Evolutionary conservation across 2,329 filamentous ascomycete species (phyloP), one percentile per base, ranked within the genome.

Genomic region (Taxawa tesnikishii): DNA sequence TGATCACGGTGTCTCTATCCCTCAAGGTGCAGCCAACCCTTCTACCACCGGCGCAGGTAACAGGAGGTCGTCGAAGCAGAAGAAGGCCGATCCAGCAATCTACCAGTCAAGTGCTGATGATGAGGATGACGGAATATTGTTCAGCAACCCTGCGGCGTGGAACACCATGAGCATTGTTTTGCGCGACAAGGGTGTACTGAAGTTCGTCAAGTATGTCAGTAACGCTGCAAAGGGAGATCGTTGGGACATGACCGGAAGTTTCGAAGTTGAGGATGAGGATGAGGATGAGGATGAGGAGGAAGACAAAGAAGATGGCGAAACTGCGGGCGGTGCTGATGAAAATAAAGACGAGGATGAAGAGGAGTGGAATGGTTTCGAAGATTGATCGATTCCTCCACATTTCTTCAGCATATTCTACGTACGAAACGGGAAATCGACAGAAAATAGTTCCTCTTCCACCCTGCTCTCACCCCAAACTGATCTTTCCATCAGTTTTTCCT

Each of bases 141-240:
- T 83, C 51, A 75, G 70, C 28, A 77, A 75, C 46, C 67, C 75
- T 0, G 75, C 78, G 2, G 63, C 65, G 6, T 98, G 90, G 90
- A 96, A 96, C 56, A 83, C 81, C 42, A 68, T 98, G 63, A 85
- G 79, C 42, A 74, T 98, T 43, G 90, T 96, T 18, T 63, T 96
- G 44, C 72, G 90, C 36, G 90, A 98, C 53, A 75, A 73, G 43
- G 87, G 83, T 10, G 79, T 81, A 10, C 65, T 98, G 50, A 79
- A 83, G 54, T 98, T 98, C 53, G 85, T 96, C 49, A 98, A 96
- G 65, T 98, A 96, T 55, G 80, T 98, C 14, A 92, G 81, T 56
- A 68, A 68, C 38, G 73, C 69, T 31, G 90, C 90, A 6, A 73
- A 73, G 49, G 90, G 90, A 1, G 90, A 96, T 58, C 70, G 90